Evolutionary conservation across 352 stramenopile genomes (phyloP).

Genomic region (Phytophthora syringae): DNA sequence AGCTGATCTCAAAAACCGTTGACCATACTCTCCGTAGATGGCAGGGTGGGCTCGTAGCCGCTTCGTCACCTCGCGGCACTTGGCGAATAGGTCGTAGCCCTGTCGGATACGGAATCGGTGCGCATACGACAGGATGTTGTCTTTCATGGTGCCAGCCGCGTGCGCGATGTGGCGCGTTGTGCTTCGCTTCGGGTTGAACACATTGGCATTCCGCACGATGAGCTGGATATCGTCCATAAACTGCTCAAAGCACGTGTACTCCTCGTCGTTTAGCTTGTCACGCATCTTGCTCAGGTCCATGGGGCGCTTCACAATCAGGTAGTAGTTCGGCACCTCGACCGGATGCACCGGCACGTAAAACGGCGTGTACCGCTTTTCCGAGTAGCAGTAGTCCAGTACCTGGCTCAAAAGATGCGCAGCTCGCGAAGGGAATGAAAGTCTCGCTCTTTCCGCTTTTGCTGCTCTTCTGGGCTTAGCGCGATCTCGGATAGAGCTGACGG

Average conservation of each 20-base stretch:
- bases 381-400: constrained; percentile 85
- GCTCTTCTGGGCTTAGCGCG: constrained; percentile 45
- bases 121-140: constrained; percentile 89
- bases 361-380: constrained; percentile 65
- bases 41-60: constrained; percentile 56
- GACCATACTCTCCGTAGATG: constrained; percentile 50
- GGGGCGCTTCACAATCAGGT: constrained; percentile 85
- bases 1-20: constrained; percentile 22
- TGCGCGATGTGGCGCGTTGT: constrained; percentile 78
- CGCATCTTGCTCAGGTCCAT: constrained; percentile 92
- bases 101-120: constrained; percentile 88
- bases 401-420: constrained; percentile 89
- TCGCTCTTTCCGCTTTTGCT: constrained; percentile 59
- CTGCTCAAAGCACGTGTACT: constrained; percentile 90
- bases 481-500: constrained; percentile 34
- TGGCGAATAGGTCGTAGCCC: constrained; percentile 90
- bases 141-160: constrained; percentile 86
- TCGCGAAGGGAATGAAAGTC: constrained; percentile 89
- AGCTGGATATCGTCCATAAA: constrained; percentile 90
- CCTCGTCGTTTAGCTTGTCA: constrained; percentile 88
- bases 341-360: constrained; percentile 82
- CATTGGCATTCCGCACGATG: constrained; percentile 89
- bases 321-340: constrained; percentile 88
- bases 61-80: constrained; percentile 82
- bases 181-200: constrained; percentile 90